Percentiles rank a stretch among this genome's conserved stretches.
phyloP scores from a whole-genome alignment of 208 protist species.

The Acanthamoeba divionensis region DNA sequence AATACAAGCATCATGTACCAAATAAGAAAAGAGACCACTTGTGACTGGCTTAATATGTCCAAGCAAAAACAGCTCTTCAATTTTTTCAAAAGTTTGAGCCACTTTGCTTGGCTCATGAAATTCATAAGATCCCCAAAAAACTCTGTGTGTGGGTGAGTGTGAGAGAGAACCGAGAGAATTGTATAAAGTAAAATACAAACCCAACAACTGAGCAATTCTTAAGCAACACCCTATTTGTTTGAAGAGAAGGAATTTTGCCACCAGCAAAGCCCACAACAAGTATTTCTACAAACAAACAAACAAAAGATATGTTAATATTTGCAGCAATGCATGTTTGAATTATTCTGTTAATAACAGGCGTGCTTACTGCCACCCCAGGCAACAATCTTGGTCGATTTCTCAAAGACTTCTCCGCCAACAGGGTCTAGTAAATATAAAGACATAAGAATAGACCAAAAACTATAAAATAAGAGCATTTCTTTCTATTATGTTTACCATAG shows the following conservation, averaged over 20 bases:
- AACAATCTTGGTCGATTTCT: background rate
- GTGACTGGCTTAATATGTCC: background rate
- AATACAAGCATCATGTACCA: background rate
- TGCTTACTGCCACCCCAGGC: background rate
- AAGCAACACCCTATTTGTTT: conserved; percentile 3
- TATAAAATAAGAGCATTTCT: background rate
- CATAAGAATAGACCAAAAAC: background rate
- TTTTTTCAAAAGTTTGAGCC: background rate
- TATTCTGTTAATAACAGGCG: too few species aligned
- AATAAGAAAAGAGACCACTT: background rate
- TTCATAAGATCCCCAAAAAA: conserved; percentile 26
- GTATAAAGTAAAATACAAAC: background rate
- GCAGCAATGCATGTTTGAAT: background rate
- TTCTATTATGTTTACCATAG: background rate
- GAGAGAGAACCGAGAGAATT: background rate
- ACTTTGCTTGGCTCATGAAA: background rate
- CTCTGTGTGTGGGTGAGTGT: background rate
- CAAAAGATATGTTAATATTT: background rate
- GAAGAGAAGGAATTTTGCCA: background rate
- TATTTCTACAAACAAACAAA: background rate
- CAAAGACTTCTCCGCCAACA: conserved; percentile 4
- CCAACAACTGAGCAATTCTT: conserved; percentile 29
- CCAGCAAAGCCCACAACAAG: conserved; percentile 2
- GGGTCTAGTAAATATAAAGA: background rate
- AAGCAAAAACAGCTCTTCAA: background rate